A percentile compares a stretch with the other conserved stretches of the same genome.
Conservation (phyloP, 2,329 filamentous ascomycete species). For the Colletotrichum tropicicola region DNA sequence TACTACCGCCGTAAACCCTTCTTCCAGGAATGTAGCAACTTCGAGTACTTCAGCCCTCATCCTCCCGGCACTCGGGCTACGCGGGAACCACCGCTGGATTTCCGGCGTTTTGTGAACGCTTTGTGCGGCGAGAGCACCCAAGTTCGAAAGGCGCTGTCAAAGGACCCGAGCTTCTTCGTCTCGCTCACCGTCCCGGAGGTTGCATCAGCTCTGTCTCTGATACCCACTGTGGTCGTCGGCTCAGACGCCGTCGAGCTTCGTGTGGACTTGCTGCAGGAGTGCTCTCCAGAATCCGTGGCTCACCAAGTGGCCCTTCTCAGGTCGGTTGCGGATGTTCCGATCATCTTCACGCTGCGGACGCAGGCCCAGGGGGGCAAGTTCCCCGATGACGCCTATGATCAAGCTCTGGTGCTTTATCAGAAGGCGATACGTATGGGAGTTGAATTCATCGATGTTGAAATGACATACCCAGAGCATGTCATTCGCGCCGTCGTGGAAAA, state of each 20-base stretch:
- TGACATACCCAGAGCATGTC: constrained; percentile 82
- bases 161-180: constrained; percentile 89
- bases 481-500: constrained; percentile 72
- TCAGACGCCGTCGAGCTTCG: constrained; percentile 93
- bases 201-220: constrained; percentile 65
- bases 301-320: constrained; percentile 85
- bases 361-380: constrained; percentile 88
- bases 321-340: constrained; percentile 74
- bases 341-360: constrained; percentile 94
- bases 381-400: constrained; percentile 77
- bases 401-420: constrained; percentile 78
- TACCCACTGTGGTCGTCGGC: constrained; percentile 81
- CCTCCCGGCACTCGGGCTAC: constrained; percentile 35
- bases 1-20: constrained; percentile 89
- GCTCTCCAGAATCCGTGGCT: constrained; percentile 78
- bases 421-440: constrained; percentile 84
- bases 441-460: constrained; percentile 93
- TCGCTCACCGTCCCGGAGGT: constrained; percentile 87
- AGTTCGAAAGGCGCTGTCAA: constrained; percentile 39
- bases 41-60: constrained; percentile 88
- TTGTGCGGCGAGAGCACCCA: constrained; percentile 41
- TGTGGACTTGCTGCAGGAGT: constrained; percentile 88
- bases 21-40: constrained; percentile 93
- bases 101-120: constrained; percentile 71
- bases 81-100: constrained; percentile 56